Percentiles rank a stretch among this genome's conserved stretches.
phyloP scores from a whole-genome alignment of 805 yeast species.

The Metschnikowia cerradonensis region DNA sequence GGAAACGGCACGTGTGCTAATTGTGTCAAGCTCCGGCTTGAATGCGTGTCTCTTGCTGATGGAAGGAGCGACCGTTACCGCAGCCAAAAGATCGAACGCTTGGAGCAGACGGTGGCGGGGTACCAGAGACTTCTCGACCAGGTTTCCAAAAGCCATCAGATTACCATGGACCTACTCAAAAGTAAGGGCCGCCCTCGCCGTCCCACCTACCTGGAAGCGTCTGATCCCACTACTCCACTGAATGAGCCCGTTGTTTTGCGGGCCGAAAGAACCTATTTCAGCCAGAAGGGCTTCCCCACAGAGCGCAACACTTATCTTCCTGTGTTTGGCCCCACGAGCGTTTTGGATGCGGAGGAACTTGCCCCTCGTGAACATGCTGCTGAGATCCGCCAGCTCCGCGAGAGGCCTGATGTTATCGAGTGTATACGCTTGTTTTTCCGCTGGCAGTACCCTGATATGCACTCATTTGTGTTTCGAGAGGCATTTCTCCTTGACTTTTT shows the following conservation, averaged over 20 bases:
- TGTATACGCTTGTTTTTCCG: constrained; percentile 13
- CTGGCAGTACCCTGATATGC: constrained; percentile 17
- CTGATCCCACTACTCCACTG: neutral
- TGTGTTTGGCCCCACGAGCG: constrained; percentile 14
- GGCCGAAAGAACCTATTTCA: constrained; percentile 8
- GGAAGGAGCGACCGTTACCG: constrained; percentile 12
- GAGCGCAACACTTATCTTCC: constrained; percentile 6
- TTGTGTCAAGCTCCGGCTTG: constrained; percentile 6
- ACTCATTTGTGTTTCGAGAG: constrained; percentile 15
- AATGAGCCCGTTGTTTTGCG: neutral
- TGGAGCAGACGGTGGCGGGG: constrained; percentile 5
- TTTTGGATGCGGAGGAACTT: constrained; percentile 11
- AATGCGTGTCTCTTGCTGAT: constrained; percentile 8
- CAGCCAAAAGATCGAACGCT: constrained; percentile 1
- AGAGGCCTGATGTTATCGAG: constrained; percentile 8
- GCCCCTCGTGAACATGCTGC: constrained; percentile 6
- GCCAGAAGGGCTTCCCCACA: constrained; percentile 6
- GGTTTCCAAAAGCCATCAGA: constrained; percentile 1
- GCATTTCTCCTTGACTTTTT: constrained; percentile 15
- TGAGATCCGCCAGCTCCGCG: constrained; percentile 6
- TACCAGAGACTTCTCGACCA: constrained; percentile 3
- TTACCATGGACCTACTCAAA: neutral
- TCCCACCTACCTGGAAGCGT: too few species aligned
- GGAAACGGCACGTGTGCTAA: constrained; percentile 5
- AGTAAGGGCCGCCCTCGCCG: neutral